A percentile compares a stretch with the other conserved stretches of the same genome.
phyloP scores from a whole-genome alignment of 495 filamentous ascomycete species.

The Lasiosphaeriaceae sp. region DNA sequence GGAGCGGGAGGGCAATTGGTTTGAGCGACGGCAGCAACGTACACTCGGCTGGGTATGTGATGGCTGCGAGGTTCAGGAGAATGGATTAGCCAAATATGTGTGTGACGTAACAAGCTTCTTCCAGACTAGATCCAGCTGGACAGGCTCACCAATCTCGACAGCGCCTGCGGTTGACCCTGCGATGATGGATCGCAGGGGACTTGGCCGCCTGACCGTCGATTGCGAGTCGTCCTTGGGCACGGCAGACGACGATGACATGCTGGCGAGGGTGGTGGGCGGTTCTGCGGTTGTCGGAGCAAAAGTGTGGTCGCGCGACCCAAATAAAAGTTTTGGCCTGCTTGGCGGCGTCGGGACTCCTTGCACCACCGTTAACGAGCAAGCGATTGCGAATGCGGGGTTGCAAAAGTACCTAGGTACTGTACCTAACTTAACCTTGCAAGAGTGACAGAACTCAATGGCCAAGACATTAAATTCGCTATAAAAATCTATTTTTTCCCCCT shows the following conservation, averaged over 20 bases:
- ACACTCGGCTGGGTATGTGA: constrained; percentile 98
- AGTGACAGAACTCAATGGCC: too few species aligned
- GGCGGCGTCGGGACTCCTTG: too few species aligned
- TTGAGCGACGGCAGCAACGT: constrained; percentile 22
- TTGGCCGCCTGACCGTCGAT: constrained; percentile 56
- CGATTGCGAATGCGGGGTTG: too few species aligned
- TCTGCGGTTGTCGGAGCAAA: too few species aligned
- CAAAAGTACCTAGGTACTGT: too few species aligned
- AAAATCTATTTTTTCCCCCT: too few species aligned
- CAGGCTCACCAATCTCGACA: constrained; percentile 75
- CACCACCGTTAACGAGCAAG: too few species aligned
- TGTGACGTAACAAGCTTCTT: background rate
- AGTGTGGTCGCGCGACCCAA: too few species aligned
- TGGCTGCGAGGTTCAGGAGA: constrained; percentile 50
- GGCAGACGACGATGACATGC: constrained; percentile 32
- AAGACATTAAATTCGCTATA: too few species aligned
- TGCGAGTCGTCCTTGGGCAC: constrained; percentile 23
- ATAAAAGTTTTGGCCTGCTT: too few species aligned
- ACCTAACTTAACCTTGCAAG: too few species aligned
- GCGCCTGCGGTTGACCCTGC: constrained; percentile 89
- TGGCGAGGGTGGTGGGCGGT: background rate
- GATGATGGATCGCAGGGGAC: constrained; percentile 77
- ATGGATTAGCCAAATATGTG: constrained; percentile 15
- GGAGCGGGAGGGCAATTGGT: constrained; percentile 9
- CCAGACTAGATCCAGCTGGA: background rate